These are phyloP conservation scores for Passalora sequoiae DNA, from an alignment of 2,329 filamentous ascomycete genomes.

Conservation along the genomic window DNA sequence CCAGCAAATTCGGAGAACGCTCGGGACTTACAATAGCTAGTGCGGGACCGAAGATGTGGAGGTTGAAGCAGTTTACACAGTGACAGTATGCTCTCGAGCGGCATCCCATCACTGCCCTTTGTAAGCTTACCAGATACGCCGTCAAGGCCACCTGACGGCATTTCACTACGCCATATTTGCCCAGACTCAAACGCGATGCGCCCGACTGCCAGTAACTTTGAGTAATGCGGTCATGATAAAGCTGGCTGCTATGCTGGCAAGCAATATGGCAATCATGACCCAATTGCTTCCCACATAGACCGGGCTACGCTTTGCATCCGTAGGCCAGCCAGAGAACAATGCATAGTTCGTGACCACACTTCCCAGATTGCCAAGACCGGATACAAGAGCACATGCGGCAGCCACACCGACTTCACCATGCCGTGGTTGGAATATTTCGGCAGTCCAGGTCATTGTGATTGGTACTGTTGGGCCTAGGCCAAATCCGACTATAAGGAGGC, in stretches of 20 bases:
- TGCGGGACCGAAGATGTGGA: no score
- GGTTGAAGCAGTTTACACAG: no score
- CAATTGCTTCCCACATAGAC: slow-evolving; percentile 59
- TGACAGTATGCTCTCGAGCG: no score
- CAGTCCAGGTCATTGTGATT: slow-evolving; percentile 91
- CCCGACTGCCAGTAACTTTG: slow-evolving; percentile 33
- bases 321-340: slow-evolving; percentile 79
- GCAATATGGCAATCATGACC: slow-evolving; percentile 81
- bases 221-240: slow-evolving; percentile 64
- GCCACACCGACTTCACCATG: slow-evolving; percentile 90
- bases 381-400: slow-evolving; percentile 77
- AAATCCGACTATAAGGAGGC: slow-evolving; percentile 84
- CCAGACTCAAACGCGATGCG: no score
- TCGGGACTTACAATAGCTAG: no score
- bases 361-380: slow-evolving; percentile 79
- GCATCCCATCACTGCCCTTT: no score
- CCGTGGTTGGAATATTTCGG: slow-evolving; percentile 80
- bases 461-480: slow-evolving; percentile 86
- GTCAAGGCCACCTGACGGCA: no score
- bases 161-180: no score
- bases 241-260: slow-evolving; percentile 68
- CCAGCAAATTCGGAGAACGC: no score
- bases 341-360: slow-evolving; percentile 86
- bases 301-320: slow-evolving; percentile 55
- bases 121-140: no score